phyloP scores from a whole-genome alignment of 306 rosid genomes.

The Vicia faba region DNA sequence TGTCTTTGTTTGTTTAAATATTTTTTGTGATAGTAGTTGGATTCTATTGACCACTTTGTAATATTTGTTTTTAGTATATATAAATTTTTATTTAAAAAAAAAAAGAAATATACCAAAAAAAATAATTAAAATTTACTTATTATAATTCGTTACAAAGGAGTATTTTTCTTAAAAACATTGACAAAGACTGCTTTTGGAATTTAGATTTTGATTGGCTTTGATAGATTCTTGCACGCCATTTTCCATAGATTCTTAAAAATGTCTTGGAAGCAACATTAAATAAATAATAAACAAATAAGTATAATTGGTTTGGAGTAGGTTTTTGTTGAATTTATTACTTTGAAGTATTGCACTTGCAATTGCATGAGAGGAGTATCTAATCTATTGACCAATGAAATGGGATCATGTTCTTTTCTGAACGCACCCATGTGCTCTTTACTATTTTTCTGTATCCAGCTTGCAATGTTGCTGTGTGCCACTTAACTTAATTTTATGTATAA shows the following conservation, averaged over 20 bases:
- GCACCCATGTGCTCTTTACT: conserved; percentile 43
- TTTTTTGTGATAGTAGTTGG: no score
- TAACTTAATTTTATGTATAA: neutral
- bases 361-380: neutral
- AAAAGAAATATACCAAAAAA: no score
- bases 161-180: no score
- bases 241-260: neutral
- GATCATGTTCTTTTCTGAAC: conserved; percentile 34
- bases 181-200: conserved; percentile 14
- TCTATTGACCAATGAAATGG: conserved; percentile 33
- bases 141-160: no score
- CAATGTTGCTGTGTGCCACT: conserved; percentile 20
- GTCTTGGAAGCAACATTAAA: neutral
- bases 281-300: neutral
- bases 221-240: conserved; percentile 38
- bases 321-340: conserved; percentile 35
- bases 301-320: conserved; percentile 27
- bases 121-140: no score
- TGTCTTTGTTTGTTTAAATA: no score
- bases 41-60: no score
- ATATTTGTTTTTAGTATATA: no score
- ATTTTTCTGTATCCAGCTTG: conserved; percentile 37
- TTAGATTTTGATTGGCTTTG: neutral
- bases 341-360: conserved; percentile 23
- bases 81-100: no score